Percentiles rank a stretch among this genome's conserved stretches.
These are phyloP conservation scores for Kwoniella bestiolae DNA, from an alignment of 768 basidiomycete species.

Conservation along the genomic window DNA sequence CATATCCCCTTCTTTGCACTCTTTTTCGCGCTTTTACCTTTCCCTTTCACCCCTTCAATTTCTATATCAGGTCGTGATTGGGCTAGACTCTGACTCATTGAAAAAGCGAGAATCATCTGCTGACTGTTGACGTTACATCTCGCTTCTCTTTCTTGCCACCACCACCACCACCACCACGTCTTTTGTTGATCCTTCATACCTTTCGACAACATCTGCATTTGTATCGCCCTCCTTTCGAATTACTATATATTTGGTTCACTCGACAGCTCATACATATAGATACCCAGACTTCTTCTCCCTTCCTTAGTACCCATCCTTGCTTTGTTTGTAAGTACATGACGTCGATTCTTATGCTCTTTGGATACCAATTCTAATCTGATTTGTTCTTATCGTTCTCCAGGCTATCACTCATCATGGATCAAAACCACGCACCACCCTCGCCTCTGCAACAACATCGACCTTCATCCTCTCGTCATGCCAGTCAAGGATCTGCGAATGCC, in stretches of 20 bases:
- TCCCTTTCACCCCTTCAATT: not conserved
- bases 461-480: constrained; percentile 24
- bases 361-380: not conserved
- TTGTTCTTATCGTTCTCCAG: not conserved
- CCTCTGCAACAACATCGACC: constrained; percentile 39
- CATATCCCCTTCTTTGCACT: not conserved
- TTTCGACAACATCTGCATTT: no score
- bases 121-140: constrained; percentile 1
- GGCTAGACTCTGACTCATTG: not conserved
- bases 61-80: not conserved
- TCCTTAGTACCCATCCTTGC: constrained; percentile 13
- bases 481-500: constrained; percentile 4
- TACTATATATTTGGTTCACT: not conserved
- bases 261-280: not conserved
- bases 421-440: constrained; percentile 39
- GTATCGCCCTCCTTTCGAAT: constrained; percentile 1
- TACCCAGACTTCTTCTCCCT: not conserved
- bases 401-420: constrained; percentile 25
- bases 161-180: not conserved
- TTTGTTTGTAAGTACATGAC: constrained; percentile 13
- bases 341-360: not conserved
- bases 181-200: no score
- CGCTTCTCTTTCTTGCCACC: constrained; percentile 6
- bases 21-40: not conserved
- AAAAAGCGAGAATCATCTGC: not conserved